Conservation (phyloP, 306 rosid species). For the Fragaria ananassa region DNA sequence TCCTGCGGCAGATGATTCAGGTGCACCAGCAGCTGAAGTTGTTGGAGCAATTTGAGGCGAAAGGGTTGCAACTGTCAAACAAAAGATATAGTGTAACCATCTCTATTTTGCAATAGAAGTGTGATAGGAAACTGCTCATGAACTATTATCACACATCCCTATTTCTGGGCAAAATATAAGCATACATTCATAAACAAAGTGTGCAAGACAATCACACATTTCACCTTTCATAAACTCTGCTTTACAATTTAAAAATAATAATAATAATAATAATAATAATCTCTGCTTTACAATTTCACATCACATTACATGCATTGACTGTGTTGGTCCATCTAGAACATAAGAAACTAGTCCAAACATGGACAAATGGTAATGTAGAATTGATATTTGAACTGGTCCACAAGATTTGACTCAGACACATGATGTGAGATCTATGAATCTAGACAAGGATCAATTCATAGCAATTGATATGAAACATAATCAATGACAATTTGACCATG, state of each 20-base stretch:
- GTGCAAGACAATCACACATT: neutral
- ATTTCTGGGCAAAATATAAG: neutral
- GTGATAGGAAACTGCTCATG: neutral
- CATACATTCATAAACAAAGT: neutral
- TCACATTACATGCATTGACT: neutral
- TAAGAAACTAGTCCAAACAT: neutral
- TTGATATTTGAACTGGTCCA: neutral
- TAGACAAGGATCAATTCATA: neutral
- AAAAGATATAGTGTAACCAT: neutral
- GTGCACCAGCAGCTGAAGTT: constrained; percentile 16
- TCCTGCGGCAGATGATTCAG: constrained; percentile 25
- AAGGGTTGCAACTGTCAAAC: constrained; percentile 27
- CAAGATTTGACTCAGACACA: neutral
- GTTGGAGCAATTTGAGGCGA: constrained; percentile 38
- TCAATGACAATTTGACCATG: neutral
- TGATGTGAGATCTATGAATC: neutral
- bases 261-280: too few species aligned
- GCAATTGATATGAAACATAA: neutral
- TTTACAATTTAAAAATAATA: neutral
- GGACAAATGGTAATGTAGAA: neutral
- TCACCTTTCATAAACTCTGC: neutral
- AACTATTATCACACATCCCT: neutral
- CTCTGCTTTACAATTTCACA: neutral
- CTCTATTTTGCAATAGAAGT: neutral
- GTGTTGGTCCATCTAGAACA: neutral